Base-by-base conservation (phyloP, 331 rosid genomes). In the Malus hybrid region DNA sequence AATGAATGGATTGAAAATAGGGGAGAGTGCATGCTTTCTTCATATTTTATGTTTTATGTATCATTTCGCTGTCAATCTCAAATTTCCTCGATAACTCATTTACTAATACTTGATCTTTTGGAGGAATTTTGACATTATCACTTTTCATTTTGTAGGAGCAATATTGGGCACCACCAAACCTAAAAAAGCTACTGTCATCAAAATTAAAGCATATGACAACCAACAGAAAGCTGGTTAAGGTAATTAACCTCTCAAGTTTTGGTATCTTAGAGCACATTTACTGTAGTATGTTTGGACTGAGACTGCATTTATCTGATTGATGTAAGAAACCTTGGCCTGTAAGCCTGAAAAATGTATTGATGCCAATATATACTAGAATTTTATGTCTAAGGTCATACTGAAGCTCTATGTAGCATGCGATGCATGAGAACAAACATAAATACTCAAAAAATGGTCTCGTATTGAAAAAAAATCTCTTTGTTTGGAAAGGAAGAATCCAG, bases 191-290 rank as follows among this genome's bases (percentile, higher is more conserved):
- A 68, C 81, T 93, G 67, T 84, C 96, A 42, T 61, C 90, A 29
- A 90, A 93, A 83, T 80, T 93, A 82, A 93, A 90, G 89, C 93
- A 90, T 77, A 87, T 93, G 98, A 68, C 84, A 46, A 81, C 86
- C 74, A 87, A 78, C 64, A 92, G 98, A 76, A 93, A 86, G 85
- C 75, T 93, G 81, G 78, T 83, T 56, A 93, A 93, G 98, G 98
- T 93, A 90, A 73, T 36, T 68, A 70, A 42, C 32, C 65, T 73
- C 55, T 70, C 28, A 19, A 48, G 64, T 62, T 64, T 64, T 77
- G 76, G 55, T 68, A 70, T 65, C 16, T 8, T 56, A 29, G 27
- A 19, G 28, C 34, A 31, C 63, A 33, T 55, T 34, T 34, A 28
- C 55, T 34, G 16, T 61, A 39, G 46, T 50, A 50, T 60, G 29